Percentiles rank a stretch among this genome's conserved stretches.
These are phyloP conservation scores for Talaromyces marneffei DNA, from an alignment of 2,329 filamentous ascomycete species.

Conservation along the genomic window DNA sequence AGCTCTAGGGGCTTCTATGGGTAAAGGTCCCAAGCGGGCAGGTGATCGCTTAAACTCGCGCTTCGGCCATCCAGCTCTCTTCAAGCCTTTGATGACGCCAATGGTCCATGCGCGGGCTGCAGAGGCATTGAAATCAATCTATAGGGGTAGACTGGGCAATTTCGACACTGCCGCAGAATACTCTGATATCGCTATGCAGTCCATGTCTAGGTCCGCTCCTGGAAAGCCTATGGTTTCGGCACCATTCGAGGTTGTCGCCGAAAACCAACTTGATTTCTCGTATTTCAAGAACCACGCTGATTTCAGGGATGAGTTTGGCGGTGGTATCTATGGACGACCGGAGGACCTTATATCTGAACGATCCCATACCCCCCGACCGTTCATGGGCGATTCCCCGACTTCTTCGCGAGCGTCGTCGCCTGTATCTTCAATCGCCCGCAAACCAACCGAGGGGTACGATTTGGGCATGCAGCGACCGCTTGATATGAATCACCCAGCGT, in stretches of 20 bases:
- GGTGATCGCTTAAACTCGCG: slow-evolving; percentile 64
- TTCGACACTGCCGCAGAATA: slow-evolving; percentile 43
- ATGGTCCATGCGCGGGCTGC: slow-evolving; percentile 93
- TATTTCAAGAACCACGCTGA: slow-evolving; percentile 88
- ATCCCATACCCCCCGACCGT: slow-evolving; percentile 38
- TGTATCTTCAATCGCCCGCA: slow-evolving; percentile 25
- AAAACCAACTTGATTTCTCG: slow-evolving; percentile 79
- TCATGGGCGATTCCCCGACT: slow-evolving; percentile 31
- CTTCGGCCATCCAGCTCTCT: slow-evolving; percentile 87
- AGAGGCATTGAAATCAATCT: slow-evolving; percentile 77
- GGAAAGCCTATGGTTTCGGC: slow-evolving; percentile 52
- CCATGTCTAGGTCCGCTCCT: slow-evolving; percentile 61
- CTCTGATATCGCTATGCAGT: slow-evolving; percentile 73
- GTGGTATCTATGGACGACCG: slow-evolving; percentile 50
- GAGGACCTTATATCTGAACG: slow-evolving; percentile 43
- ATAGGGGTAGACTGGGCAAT: slow-evolving; percentile 68
- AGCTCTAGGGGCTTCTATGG: slow-evolving; percentile 29
- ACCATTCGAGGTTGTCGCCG: slow-evolving; percentile 85
- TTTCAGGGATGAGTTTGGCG: slow-evolving; percentile 82
- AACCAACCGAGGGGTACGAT: slow-evolving; percentile 24
- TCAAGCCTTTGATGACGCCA: slow-evolving; percentile 81
- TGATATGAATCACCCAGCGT: slow-evolving; percentile 32
- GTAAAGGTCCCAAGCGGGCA: slow-evolving; percentile 35
- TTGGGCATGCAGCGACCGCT: slow-evolving; percentile 11
- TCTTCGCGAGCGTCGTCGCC: slow-evolving; percentile 39